These are phyloP conservation scores for Carnegiea gigantea DNA, from an alignment of 179 eudicot species.

Conservation along the genomic window DNA sequence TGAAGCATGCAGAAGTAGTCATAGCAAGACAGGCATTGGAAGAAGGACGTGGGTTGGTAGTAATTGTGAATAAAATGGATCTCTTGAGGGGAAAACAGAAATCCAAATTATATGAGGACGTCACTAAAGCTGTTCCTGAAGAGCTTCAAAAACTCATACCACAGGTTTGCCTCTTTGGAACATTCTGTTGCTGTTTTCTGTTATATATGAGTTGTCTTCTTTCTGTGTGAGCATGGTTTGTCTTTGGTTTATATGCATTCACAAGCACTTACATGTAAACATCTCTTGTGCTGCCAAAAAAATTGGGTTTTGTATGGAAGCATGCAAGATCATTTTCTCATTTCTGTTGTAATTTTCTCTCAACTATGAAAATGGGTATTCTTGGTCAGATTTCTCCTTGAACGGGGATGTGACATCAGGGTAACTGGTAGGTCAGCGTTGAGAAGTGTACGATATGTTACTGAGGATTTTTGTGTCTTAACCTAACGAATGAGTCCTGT, in stretches of 20 bases:
- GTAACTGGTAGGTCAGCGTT: not conserved
- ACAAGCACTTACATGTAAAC: not conserved
- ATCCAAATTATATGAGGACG: conserved; percentile 49
- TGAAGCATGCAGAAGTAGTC: conserved; percentile 93
- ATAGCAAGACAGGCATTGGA: conserved; percentile 95
- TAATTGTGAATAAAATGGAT: conserved; percentile 93
- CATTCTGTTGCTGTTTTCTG: not conserved
- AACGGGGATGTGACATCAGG: not conserved
- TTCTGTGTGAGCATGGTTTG: too few species aligned
- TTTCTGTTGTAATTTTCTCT: not conserved
- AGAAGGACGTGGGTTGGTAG: conserved; percentile 92
- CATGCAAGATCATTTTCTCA: not conserved
- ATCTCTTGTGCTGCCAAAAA: not conserved
- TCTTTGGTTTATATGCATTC: not conserved
- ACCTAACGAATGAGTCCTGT: not conserved
- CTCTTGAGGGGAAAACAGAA: conserved; percentile 58
- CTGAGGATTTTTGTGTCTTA: not conserved
- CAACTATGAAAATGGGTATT: not conserved
- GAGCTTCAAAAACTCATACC: conserved; percentile 86
- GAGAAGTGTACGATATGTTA: not conserved
- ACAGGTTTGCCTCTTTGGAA: conserved; percentile 58
- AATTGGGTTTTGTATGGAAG: not conserved
- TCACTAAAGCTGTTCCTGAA: conserved; percentile 76
- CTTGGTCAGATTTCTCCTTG: not conserved
- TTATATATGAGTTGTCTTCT: not conserved